Evolutionary conservation across 192 early-diverging fungal genomes (phyloP).

Genomic region (Backusella parvicylindrica): DNA sequence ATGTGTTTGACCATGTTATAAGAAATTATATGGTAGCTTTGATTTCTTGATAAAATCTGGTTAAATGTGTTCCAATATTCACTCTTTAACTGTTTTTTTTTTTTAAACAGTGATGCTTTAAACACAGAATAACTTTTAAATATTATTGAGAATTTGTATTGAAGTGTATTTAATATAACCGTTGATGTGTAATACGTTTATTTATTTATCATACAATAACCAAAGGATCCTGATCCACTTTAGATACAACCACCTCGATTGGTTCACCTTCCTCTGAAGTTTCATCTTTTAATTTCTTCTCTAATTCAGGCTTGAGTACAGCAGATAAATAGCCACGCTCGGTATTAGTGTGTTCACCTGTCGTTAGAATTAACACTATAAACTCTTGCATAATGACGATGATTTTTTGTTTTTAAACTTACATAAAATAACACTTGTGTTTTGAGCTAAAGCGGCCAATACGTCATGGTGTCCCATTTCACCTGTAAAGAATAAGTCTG

Average conservation of each 20-base stretch:
- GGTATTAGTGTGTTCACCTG: constrained; percentile 88
- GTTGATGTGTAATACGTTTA: neutral
- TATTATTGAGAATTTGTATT: no score
- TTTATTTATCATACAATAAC: constrained; percentile 40
- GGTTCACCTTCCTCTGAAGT: constrained; percentile 35
- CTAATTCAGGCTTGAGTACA: constrained; percentile 59
- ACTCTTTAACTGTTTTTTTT: no score
- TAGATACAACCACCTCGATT: constrained; percentile 67
- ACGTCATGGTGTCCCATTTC: constrained; percentile 97
- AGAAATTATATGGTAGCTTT: no score
- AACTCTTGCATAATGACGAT: neutral
- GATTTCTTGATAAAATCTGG: no score
- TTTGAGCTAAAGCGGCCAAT: constrained; percentile 71
- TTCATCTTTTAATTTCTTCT: constrained; percentile 41
- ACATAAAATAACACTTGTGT: constrained; percentile 82
- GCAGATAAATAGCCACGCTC: constrained; percentile 81
- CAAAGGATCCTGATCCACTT: constrained; percentile 77
- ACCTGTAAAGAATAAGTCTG: constrained; percentile 88
- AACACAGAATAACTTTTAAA: no score
- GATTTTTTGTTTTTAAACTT: constrained; percentile 11
- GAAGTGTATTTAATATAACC: neutral
- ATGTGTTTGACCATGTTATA: no score
- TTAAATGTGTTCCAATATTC: no score
- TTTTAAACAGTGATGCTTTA: no score
- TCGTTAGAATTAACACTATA: neutral